phyloP scores from a whole-genome alignment of 1,139 yeast genomes.

The Oligophagozyma castellii region DNA sequence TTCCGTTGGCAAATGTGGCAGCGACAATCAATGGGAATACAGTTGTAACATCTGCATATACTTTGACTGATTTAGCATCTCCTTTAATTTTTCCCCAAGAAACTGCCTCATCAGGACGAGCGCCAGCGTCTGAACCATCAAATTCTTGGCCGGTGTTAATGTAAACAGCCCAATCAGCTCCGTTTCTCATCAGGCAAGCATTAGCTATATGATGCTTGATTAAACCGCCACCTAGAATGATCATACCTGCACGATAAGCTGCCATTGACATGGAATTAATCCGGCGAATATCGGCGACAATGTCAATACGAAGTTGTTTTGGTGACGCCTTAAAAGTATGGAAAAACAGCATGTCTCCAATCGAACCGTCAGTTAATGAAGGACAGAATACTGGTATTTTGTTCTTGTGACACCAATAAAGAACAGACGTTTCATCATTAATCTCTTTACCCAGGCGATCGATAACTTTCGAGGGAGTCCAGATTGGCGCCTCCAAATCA shows the following conservation, averaged over 20 bases:
- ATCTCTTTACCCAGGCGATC: slow-evolving; percentile 92
- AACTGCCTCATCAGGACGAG: slow-evolving; percentile 96
- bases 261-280: slow-evolving; percentile 92
- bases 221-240: slow-evolving; percentile 91
- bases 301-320: slow-evolving; percentile 73
- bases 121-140: slow-evolving; percentile 99
- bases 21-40: slow-evolving; percentile 95
- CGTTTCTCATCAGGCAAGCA: slow-evolving; percentile 97
- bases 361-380: slow-evolving; percentile 92
- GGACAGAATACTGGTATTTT: slow-evolving; percentile 95
- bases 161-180: slow-evolving; percentile 95
- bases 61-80: slow-evolving; percentile 82
- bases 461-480: slow-evolving; percentile 92
- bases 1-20: slow-evolving; percentile 76
- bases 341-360: slow-evolving; percentile 97
- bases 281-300: slow-evolving; percentile 83
- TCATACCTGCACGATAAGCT: slow-evolving; percentile 92
- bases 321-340: slow-evolving; percentile 94
- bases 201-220: slow-evolving; percentile 95
- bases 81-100: slow-evolving; percentile 98
- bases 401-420: slow-evolving; percentile 97
- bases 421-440: slow-evolving; percentile 82
- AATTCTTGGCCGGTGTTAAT: slow-evolving; percentile 98
- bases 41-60: slow-evolving; percentile 90
- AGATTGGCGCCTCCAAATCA: slow-evolving; percentile 39